Conservation (phyloP, 139 green algal species). For the Chlorella ohadii region DNA sequence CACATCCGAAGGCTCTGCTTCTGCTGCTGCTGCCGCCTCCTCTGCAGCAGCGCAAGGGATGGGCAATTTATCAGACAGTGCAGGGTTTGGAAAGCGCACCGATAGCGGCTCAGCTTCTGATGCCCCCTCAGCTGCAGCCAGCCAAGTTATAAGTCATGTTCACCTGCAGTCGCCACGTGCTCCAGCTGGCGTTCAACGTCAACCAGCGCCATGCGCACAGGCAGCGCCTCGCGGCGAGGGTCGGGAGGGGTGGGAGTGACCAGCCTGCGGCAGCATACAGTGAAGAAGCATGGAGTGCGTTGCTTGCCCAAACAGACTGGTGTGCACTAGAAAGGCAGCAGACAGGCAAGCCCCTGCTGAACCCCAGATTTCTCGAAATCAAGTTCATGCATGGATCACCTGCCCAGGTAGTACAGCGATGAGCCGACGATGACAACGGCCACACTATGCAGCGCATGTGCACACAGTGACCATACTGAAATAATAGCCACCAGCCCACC, state of each 20-base stretch:
- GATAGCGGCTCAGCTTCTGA: too few relatives aligned
- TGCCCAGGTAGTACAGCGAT: background rate
- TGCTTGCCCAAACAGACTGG: background rate
- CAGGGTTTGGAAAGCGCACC: too few relatives aligned
- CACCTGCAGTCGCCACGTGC: constrained; percentile 5
- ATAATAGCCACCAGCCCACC: background rate
- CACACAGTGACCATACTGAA: too few relatives aligned
- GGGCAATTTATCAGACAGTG: too few relatives aligned
- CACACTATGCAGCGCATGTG: too few relatives aligned
- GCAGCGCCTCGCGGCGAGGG: constrained; percentile 62
- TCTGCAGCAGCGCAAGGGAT: background rate
- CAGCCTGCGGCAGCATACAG: constrained; percentile 19
- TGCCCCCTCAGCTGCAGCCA: too few relatives aligned
- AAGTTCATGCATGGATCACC: too few relatives aligned
- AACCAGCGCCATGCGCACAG: constrained; percentile 67
- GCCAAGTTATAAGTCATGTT: too few relatives aligned
- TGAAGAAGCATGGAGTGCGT: too few relatives aligned
- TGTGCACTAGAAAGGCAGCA: too few relatives aligned
- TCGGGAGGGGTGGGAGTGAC: constrained; percentile 67
- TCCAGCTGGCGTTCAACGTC: constrained; percentile 65
- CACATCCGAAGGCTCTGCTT: background rate
- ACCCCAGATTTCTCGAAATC: too few relatives aligned
- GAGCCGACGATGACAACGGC: constrained; percentile 63
- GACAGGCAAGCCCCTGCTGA: too few relatives aligned
- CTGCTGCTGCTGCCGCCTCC: constrained; percentile 21